Percentiles rank a stretch among this genome's conserved stretches.
These are phyloP conservation scores for Lachnellula hyalina DNA, from an alignment of 2,329 filamentous ascomycete species.

Conservation along the genomic window DNA sequence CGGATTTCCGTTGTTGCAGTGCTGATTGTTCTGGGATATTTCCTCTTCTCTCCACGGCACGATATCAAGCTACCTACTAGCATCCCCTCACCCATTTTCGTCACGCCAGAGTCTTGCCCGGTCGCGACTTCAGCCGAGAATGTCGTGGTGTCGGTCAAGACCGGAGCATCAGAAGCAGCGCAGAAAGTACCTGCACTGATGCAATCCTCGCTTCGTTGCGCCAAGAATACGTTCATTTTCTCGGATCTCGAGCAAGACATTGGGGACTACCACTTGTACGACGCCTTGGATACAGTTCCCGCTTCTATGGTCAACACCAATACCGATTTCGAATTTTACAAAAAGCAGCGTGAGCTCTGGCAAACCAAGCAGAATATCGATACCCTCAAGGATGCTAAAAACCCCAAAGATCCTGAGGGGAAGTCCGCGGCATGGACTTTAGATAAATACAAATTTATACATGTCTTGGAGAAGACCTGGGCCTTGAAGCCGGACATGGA, in stretches of 20 bases:
- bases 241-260: constrained; percentile 49
- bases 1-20: neutral
- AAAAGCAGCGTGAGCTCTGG: constrained; percentile 38
- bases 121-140: neutral
- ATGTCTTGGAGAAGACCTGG: constrained; percentile 52
- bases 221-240: constrained; percentile 47
- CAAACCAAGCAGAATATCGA: constrained; percentile 41
- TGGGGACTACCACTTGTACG: constrained; percentile 38
- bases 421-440: constrained; percentile 44
- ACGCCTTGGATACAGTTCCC: constrained; percentile 41
- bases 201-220: constrained; percentile 45
- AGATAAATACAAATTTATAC: constrained; percentile 59
- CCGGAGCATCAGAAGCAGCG: constrained; percentile 50
- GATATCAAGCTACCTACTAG: neutral
- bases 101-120: no score
- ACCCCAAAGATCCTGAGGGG: constrained; percentile 25
- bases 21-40: neutral
- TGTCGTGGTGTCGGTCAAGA: constrained; percentile 41
- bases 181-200: constrained; percentile 48
- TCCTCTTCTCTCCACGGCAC: neutral
- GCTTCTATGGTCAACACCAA: constrained; percentile 39
- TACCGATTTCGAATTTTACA: constrained; percentile 44
- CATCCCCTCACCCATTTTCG: no score
- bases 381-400: constrained; percentile 16
- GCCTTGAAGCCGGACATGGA: constrained; percentile 45